Conservation (phyloP, 495 filamentous ascomycete genomes). For the Penicillium malachiteum region DNA sequence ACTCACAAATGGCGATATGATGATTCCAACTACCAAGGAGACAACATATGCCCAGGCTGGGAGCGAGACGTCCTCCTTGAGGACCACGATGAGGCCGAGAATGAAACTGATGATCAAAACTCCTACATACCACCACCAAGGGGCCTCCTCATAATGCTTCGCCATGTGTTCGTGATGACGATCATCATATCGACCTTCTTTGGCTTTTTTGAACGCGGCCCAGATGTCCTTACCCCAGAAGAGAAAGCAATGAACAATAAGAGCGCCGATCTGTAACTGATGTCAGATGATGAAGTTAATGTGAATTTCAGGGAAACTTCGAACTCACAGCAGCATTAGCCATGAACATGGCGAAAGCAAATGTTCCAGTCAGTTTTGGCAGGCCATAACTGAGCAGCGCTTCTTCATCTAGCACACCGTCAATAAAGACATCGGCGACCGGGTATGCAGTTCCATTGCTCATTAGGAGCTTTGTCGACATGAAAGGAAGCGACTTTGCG, state of each 20-base stretch:
- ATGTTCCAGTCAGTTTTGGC: conserved; percentile 44
- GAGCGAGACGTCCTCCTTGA: conserved; percentile 49
- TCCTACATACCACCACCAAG: conserved; percentile 54
- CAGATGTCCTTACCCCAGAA: conserved; percentile 39
- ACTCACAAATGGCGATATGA: conserved; percentile 37
- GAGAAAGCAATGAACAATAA: conserved; percentile 34
- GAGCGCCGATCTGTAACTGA: conserved; percentile 29
- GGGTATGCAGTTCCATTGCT: conserved; percentile 26
- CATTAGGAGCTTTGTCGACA: conserved; percentile 24
- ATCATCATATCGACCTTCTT: conserved; percentile 32
- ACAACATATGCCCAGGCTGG: conserved; percentile 58
- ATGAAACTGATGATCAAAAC: conserved; percentile 48
- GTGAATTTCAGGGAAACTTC: neutral
- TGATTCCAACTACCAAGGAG: conserved; percentile 29
- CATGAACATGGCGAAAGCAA: conserved; percentile 34
- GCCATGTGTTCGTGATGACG: conserved; percentile 48
- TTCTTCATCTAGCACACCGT: conserved; percentile 34
- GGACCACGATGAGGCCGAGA: conserved; percentile 47
- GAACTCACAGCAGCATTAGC: conserved; percentile 33
- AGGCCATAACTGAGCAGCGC: conserved; percentile 34
- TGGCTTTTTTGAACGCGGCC: conserved; percentile 27
- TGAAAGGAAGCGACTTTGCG: conserved; percentile 27
- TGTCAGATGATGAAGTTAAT: neutral
- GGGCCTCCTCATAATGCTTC: conserved; percentile 49
- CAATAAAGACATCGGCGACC: conserved; percentile 29